A percentile compares a stretch with the other conserved stretches of the same genome.
Conservation (phyloP, 495 filamentous ascomycete species). For the Lasiosphaeria miniovina region DNA sequence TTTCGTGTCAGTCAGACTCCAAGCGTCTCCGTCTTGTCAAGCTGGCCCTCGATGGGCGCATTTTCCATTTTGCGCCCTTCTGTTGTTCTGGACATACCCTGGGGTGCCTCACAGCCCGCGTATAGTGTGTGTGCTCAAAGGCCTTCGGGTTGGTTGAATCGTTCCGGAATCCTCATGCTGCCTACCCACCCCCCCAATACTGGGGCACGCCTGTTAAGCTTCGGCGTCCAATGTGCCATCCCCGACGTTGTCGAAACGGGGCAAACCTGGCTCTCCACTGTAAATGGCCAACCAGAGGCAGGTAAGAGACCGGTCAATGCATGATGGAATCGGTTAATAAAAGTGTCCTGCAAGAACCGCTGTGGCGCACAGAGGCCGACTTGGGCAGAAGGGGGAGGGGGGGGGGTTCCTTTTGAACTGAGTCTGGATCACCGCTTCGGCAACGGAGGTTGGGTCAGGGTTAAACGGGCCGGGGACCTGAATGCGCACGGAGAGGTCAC, state of each 20-base stretch:
- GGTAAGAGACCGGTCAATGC: constrained; percentile 26
- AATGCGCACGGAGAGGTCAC: constrained; percentile 24
- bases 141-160: not conserved
- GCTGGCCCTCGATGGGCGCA: not conserved
- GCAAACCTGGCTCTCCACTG: constrained; percentile 7
- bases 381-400: not conserved
- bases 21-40: not conserved
- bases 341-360: constrained; percentile 16
- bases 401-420: not conserved
- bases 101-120: no score
- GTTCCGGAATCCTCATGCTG: not conserved
- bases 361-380: constrained; percentile 10
- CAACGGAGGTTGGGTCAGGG: not conserved
- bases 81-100: no score
- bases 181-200: not conserved
- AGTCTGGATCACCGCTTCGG: constrained; percentile 4
- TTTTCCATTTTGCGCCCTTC: not conserved
- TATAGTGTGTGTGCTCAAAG: no score
- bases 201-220: not conserved
- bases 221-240: not conserved
- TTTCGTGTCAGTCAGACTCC: not conserved
- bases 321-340: constrained; percentile 20
- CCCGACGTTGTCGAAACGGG: constrained; percentile 1
- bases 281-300: constrained; percentile 21
- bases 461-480: constrained; percentile 1